Evolutionary conservation across 106 monocot species (phyloP), one percentile per base, ranked within the genome.

Genomic region (Ottelia alismoides): DNA sequence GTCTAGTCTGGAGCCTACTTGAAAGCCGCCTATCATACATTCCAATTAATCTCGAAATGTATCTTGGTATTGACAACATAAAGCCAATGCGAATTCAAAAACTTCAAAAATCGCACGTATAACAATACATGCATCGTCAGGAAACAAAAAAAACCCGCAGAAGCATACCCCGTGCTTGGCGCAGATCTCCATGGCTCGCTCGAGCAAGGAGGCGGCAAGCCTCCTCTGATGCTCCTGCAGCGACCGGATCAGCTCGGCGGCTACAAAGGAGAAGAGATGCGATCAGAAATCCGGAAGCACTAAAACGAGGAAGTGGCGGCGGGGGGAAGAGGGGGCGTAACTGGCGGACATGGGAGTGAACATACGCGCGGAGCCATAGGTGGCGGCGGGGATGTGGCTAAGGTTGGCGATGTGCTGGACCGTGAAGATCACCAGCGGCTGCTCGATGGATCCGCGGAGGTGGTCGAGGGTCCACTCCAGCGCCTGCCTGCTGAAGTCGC

Each of bases 321-420:
- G 27, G 20, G 45, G 22, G 2, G 29, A 26, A 24, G 45, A 19
- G 23, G 47, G 26, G 45, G 2, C n/a, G 30, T 55, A 53, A 70
- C 61, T 30, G 53, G 53, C 45, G 20, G 61, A 17, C 69, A 62
- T 55, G 53, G 61, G 11, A 48, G 62, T 61, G 69, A 70, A 70
- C 69, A 53, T 70, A 63, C 62, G 62, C 2, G 56, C 70, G 31
- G 70, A 71, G 24, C 70, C 70, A 17, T 56, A 63, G 40, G 70
- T 48, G 24, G 63, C 63, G 48, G 70, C 63, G 35, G 70, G 56
- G 62, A 64, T 25, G 63, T 57, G 55, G 56, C 52, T 49, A 31
- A 71, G 63, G 49, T 43, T 51, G 21, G 70, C 10, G 61, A 71
- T 27, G 55, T 62, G 56, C 56, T 71, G 70, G 22, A 29, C 70